These are phyloP conservation scores for Butyriboletus appendiculatus DNA, from an alignment of 1,284 basidiomycete genomes.

Conservation along the genomic window DNA sequence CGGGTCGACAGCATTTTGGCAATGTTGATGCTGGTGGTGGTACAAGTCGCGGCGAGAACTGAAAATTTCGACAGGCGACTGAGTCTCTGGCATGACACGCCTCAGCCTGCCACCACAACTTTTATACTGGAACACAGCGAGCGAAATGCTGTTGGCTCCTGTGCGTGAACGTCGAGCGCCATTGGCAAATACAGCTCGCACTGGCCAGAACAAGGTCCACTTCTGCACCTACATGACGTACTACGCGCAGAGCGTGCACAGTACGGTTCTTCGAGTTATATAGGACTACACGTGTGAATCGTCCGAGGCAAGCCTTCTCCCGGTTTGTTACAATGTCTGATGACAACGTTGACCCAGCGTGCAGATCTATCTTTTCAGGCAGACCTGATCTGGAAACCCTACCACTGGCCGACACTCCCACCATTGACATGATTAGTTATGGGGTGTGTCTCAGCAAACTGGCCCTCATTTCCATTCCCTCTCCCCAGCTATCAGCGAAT, in stretches of 20 bases:
- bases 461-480: not conserved
- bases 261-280: not conserved
- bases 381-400: not conserved
- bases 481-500: not conserved
- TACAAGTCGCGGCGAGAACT: not conserved
- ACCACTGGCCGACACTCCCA: not conserved
- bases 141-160: conserved; percentile 30
- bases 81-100: not conserved
- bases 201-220: not conserved
- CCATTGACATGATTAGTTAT: not conserved
- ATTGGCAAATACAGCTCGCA: conserved; percentile 17
- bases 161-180: conserved; percentile 4
- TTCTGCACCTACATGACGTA: not conserved
- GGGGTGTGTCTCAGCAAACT: not conserved
- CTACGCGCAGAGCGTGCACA: not conserved
- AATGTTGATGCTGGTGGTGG: conserved; percentile 4
- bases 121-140: conserved; percentile 10
- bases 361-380: not conserved
- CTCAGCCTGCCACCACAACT: not conserved
- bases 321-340: not conserved
- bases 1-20: conserved; percentile 30
- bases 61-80: not conserved
- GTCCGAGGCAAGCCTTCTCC: not conserved
- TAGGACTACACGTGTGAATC: not conserved
- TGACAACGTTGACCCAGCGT: not conserved